Conservation (phyloP, 441 rosid species). For the Raphanus hybrid region DNA sequence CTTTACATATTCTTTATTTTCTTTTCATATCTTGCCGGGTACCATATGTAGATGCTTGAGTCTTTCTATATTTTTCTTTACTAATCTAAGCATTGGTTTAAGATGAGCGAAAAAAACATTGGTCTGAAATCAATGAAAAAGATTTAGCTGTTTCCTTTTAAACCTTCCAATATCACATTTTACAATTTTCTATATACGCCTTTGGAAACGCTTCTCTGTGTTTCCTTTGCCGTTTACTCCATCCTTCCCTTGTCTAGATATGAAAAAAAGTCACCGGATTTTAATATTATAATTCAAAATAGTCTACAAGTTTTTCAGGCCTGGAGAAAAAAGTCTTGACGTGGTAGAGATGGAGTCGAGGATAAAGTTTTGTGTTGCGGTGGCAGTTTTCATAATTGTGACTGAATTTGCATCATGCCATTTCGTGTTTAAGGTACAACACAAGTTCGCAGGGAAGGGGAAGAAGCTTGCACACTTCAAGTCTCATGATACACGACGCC, state of each 20-base stretch:
- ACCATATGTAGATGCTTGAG: no score
- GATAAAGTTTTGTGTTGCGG: conserved; percentile 33
- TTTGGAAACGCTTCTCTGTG: conserved; percentile 34
- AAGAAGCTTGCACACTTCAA: conserved; percentile 51
- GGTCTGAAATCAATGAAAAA: neutral
- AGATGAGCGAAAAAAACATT: neutral
- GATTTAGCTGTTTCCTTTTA: conserved; percentile 3
- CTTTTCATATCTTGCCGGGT: no score
- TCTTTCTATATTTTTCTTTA: neutral
- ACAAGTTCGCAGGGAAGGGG: conserved; percentile 58
- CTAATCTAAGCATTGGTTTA: neutral
- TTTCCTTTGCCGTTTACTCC: conserved; percentile 7
- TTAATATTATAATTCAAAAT: neutral
- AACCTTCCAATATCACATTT: conserved; percentile 18
- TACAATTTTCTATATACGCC: conserved; percentile 29
- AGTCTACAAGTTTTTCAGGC: neutral
- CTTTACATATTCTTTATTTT: no score
- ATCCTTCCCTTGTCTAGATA: conserved; percentile 15
- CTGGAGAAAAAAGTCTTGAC: neutral
- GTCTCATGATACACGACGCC: conserved; percentile 72
- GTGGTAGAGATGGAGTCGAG: conserved; percentile 48
- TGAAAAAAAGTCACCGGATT: conserved; percentile 14
- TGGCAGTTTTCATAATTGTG: conserved; percentile 24
- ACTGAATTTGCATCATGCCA: conserved; percentile 39
- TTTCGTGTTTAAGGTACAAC: conserved; percentile 57